These are phyloP conservation scores for Penicillium psychrofluorescens DNA, from an alignment of 495 filamentous ascomycete genomes.

Conservation along the genomic window DNA sequence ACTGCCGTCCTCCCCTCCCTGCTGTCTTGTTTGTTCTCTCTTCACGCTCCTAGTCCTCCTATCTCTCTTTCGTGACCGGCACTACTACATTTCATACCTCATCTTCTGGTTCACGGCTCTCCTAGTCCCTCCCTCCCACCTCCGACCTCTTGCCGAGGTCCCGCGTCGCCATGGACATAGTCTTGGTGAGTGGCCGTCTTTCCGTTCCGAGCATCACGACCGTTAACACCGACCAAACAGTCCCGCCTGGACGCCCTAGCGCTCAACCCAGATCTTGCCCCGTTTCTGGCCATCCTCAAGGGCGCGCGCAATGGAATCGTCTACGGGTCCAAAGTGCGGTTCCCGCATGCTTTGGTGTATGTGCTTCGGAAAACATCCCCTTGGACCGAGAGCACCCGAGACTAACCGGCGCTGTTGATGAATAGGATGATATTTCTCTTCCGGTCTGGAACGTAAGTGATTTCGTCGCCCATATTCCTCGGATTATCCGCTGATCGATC, in stretches of 20 bases:
- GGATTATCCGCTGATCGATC: background rate
- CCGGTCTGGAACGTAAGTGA: conserved; percentile 72
- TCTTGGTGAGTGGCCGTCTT: conserved; percentile 20
- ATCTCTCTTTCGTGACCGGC: conserved; percentile 4
- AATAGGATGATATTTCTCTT: conserved; percentile 88
- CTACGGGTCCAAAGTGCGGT: conserved; percentile 96
- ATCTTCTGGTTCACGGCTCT: conserved; percentile 5
- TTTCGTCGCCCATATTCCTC: background rate
- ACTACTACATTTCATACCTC: background rate
- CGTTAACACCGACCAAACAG: conserved; percentile 7
- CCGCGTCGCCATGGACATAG: conserved; percentile 31
- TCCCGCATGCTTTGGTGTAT: conserved; percentile 94
- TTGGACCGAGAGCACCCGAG: background rate
- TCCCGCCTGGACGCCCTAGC: conserved; percentile 57
- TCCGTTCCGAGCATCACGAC: background rate
- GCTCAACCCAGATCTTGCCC: conserved; percentile 76
- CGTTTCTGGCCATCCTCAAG: conserved; percentile 77
- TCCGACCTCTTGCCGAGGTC: conserved; percentile 28
- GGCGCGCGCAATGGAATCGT: conserved; percentile 92
- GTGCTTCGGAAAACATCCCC: conserved; percentile 4
- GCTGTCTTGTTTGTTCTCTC: conserved; percentile 2
- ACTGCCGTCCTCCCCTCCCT: conserved; percentile 18
- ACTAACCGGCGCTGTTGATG: background rate
- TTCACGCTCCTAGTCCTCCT: conserved; percentile 5
- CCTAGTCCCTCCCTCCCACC: conserved; percentile 10